Percentiles rank a stretch among this genome's conserved stretches.
Conservation (phyloP, 1,284 basidiomycete genomes). For the Pholiota adiposa region DNA sequence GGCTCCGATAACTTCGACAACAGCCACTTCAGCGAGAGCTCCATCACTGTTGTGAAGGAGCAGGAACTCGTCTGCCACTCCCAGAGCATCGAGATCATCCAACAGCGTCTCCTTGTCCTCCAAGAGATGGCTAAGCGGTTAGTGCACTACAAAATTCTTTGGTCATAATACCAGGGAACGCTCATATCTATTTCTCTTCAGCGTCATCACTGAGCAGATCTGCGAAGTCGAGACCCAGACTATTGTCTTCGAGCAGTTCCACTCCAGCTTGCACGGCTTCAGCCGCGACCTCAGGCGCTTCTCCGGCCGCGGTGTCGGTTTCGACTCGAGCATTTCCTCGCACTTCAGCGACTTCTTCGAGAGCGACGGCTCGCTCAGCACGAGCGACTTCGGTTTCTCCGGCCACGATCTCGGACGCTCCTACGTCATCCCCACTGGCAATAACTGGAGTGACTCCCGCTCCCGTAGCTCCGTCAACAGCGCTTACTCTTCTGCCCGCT, state of each 20-base stretch:
- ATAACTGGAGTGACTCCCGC: slow-evolving; percentile 37
- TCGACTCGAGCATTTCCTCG: slow-evolving; percentile 35
- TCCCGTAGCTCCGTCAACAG: slow-evolving; percentile 34
- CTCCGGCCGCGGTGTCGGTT: slow-evolving; percentile 39
- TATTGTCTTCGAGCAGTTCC: slow-evolving; percentile 41
- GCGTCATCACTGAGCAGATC: slow-evolving; percentile 43
- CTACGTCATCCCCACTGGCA: slow-evolving; percentile 34
- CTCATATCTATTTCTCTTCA: slow-evolving; percentile 15
- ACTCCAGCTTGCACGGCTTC: slow-evolving; percentile 38
- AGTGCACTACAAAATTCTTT: too few species aligned
- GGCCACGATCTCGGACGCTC: slow-evolving; percentile 37
- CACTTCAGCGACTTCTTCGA: slow-evolving; percentile 35
- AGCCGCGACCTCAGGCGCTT: slow-evolving; percentile 38
- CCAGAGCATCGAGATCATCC: slow-evolving; percentile 39
- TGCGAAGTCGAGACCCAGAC: slow-evolving; percentile 45
- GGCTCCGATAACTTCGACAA: slow-evolving; percentile 44
- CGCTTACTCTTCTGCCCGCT: slow-evolving; percentile 33
- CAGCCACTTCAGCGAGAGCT: slow-evolving; percentile 30
- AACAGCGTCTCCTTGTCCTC: slow-evolving; percentile 44
- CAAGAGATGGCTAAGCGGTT: slow-evolving; percentile 48
- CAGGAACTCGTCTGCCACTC: slow-evolving; percentile 41
- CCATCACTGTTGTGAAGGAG: slow-evolving; percentile 37
- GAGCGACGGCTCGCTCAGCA: slow-evolving; percentile 38
- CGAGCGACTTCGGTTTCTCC: slow-evolving; percentile 40
- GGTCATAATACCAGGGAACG: not conserved